phyloP scores from a whole-genome alignment of 306 rosid genomes.

The Arachis hypogaea region DNA sequence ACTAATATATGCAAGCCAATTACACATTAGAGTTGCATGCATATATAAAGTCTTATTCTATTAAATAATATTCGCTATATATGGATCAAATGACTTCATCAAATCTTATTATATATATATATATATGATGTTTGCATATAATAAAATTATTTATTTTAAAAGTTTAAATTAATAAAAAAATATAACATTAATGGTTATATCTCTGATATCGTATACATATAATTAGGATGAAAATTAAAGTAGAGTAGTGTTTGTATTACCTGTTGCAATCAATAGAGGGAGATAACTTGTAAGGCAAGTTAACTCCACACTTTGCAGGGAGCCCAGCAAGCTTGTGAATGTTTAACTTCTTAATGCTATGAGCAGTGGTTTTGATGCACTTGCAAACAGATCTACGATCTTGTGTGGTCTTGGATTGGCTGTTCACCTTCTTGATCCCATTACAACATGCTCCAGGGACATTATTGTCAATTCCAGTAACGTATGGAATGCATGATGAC shows the following conservation, averaged over 20 bases:
- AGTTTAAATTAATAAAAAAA: too few relatives aligned
- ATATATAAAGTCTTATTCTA: too few relatives aligned
- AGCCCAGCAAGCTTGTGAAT: background rate
- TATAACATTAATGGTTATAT: too few relatives aligned
- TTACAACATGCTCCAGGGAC: background rate
- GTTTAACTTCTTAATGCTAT: background rate
- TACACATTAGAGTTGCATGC: too few relatives aligned
- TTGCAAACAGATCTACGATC: background rate
- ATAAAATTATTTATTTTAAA: too few relatives aligned
- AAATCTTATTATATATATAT: too few relatives aligned
- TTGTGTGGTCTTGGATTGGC: background rate
- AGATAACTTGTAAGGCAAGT: constrained; percentile 51
- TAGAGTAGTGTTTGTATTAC: background rate
- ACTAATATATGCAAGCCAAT: too few relatives aligned
- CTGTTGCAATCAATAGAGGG: constrained; percentile 44
- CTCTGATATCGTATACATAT: too few relatives aligned
- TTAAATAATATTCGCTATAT: too few relatives aligned
- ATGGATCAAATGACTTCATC: too few relatives aligned
- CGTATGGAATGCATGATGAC: background rate
- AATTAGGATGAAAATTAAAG: too few relatives aligned
- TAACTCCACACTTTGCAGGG: constrained; percentile 22
- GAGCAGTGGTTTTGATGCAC: background rate
- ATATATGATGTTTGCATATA: too few relatives aligned
- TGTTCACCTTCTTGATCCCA: background rate
- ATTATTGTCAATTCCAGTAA: background rate